Conservation (phyloP, 257 asterid species). For the Solanum pinnatisectum region DNA sequence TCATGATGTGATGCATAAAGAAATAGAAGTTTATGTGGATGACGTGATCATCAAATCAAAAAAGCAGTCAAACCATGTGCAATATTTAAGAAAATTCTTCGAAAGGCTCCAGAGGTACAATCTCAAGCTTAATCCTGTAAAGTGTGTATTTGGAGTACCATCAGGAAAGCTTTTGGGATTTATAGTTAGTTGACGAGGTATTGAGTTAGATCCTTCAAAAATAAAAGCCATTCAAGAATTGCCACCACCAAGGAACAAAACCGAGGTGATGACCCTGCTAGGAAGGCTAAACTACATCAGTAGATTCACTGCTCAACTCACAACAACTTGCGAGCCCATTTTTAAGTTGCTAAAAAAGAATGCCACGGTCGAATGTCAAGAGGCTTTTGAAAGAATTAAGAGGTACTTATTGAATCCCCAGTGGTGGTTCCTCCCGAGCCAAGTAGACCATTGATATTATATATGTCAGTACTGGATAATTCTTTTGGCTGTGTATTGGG, state of each 20-base stretch:
- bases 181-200: background rate
- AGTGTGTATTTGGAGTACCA: too few relatives aligned
- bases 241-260: background rate
- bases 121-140: background rate
- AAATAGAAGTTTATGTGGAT: background rate
- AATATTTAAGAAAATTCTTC: background rate
- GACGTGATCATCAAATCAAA: background rate
- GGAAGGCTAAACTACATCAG: background rate
- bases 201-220: background rate
- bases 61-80: background rate
- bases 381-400: background rate
- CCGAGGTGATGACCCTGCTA: fast-evolving
- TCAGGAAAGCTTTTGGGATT: background rate
- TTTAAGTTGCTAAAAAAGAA: background rate
- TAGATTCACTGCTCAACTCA: background rate
- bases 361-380: too few relatives aligned
- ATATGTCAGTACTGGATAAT: background rate
- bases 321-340: background rate
- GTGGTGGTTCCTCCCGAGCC: background rate
- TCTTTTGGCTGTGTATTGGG: background rate
- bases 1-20: background rate
- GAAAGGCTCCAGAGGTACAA: background rate
- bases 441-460: background rate
- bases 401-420: fast-evolving
- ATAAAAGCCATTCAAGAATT: background rate